These are phyloP conservation scores for Trichosporon asahii DNA, from an alignment of 1,284 basidiomycete species.

Conservation along the genomic window DNA sequence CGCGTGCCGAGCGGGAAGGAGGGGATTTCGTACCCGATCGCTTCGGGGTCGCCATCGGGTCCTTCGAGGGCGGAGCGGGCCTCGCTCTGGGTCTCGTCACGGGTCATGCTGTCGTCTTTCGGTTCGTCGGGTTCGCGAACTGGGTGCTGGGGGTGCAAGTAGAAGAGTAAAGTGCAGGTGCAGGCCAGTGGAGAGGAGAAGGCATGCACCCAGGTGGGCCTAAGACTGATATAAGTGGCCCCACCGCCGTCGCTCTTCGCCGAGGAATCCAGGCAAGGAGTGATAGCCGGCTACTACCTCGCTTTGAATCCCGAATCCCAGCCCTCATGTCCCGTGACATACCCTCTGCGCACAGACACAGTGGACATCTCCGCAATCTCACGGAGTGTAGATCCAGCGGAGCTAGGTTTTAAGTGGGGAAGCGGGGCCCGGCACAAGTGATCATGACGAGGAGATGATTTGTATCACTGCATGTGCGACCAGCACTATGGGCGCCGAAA, in stretches of 20 bases:
- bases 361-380: not conserved
- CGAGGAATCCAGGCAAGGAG: no score
- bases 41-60: conserved; percentile 20
- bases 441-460: not conserved
- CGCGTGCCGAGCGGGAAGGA: conserved; percentile 13
- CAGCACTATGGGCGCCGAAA: not conserved
- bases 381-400: not conserved
- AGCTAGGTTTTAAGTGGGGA: not conserved
- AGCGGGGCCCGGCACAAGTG: not conserved
- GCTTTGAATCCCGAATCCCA: not conserved
- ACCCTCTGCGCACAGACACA: not conserved
- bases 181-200: not conserved
- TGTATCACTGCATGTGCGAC: not conserved
- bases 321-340: not conserved
- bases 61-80: conserved; percentile 7
- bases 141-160: not conserved
- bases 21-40: conserved; percentile 18
- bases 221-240: not conserved
- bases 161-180: not conserved
- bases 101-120: not conserved
- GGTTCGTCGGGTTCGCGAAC: no score
- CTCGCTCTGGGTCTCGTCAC: not conserved
- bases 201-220: not conserved
- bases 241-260: not conserved
- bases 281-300: not conserved